Evolutionary conservation across 257 asterid species (phyloP).

Genomic region (Anisodus tanguticus): DNA sequence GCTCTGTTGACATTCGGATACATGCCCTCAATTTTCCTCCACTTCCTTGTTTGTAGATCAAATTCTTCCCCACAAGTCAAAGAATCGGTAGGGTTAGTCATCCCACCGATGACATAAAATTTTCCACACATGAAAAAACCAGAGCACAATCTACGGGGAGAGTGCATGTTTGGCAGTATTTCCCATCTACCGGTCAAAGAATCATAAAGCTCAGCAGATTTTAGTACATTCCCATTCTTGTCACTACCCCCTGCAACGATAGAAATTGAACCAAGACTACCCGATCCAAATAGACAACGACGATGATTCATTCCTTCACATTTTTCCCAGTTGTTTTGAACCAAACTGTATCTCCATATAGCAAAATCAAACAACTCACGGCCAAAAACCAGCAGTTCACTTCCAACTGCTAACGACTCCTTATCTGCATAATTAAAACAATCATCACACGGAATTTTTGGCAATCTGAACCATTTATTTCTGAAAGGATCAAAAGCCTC

Average conservation of each 20-base stretch:
- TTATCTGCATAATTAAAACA: slow-evolving; percentile 83
- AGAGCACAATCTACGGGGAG: slow-evolving; percentile 78
- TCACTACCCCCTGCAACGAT: slow-evolving; percentile 84
- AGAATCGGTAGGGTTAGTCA: slow-evolving; percentile 70
- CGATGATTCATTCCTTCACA: slow-evolving; percentile 75
- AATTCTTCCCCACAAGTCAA: slow-evolving; percentile 86
- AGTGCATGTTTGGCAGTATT: slow-evolving; percentile 77
- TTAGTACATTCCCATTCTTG: slow-evolving; percentile 67
- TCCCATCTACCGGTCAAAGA: slow-evolving; percentile 78
- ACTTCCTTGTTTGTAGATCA: slow-evolving; percentile 65
- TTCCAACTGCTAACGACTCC: slow-evolving; percentile 84
- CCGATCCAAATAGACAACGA: slow-evolving; percentile 85
- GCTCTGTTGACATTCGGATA: slow-evolving; percentile 80
- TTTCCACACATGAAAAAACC: slow-evolving; percentile 84
- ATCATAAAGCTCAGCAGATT: slow-evolving; percentile 80
- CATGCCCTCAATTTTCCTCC: slow-evolving; percentile 82
- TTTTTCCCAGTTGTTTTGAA: slow-evolving; percentile 59
- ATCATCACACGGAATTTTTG: slow-evolving; percentile 83
- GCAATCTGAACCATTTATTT: slow-evolving; percentile 76
- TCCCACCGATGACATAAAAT: slow-evolving; percentile 87
- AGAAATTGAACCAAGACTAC: slow-evolving; percentile 69
- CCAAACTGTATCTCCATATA: slow-evolving; percentile 77
- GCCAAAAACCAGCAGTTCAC: slow-evolving; percentile 82
- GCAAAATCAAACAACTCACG: slow-evolving; percentile 81
- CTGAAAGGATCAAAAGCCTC: slow-evolving; percentile 83